These are phyloP conservation scores for Penicillium ochrochloron DNA, from an alignment of 495 filamentous ascomycete genomes.

Conservation along the genomic window DNA sequence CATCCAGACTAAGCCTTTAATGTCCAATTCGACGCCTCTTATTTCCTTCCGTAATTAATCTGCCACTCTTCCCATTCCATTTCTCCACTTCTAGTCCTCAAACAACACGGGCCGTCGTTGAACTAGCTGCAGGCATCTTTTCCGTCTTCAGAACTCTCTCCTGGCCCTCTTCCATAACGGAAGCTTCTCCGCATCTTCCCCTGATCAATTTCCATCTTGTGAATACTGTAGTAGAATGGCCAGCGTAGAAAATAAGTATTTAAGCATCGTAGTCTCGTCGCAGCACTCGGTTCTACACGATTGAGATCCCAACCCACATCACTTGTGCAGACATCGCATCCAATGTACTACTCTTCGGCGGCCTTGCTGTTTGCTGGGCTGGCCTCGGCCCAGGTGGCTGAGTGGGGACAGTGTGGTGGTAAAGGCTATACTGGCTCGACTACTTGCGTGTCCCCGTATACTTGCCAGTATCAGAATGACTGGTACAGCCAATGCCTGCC, in stretches of 20 bases:
- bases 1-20: not conserved
- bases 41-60: conserved; percentile 10
- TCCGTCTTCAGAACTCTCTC: not conserved
- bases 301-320: not conserved
- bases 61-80: not conserved
- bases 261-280: not conserved
- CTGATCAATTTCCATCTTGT: not conserved
- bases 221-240: not conserved
- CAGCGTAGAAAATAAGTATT: not conserved
- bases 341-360: conserved; percentile 13
- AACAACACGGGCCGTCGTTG: conserved; percentile 23
- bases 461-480: conserved; percentile 38
- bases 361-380: conserved; percentile 27
- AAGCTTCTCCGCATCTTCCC: conserved; percentile 11
- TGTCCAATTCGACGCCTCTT: not conserved
- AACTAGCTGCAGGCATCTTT: not conserved
- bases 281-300: not conserved
- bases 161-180: conserved; percentile 21
- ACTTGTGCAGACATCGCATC: not conserved
- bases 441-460: conserved; percentile 36
- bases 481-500: conserved; percentile 47
- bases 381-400: conserved; percentile 31
- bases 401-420: conserved; percentile 45
- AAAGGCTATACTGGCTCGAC: conserved; percentile 33
- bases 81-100: conserved; percentile 24